Conservation (phyloP, 345 rosid species). For the Erucastrum elatum region DNA sequence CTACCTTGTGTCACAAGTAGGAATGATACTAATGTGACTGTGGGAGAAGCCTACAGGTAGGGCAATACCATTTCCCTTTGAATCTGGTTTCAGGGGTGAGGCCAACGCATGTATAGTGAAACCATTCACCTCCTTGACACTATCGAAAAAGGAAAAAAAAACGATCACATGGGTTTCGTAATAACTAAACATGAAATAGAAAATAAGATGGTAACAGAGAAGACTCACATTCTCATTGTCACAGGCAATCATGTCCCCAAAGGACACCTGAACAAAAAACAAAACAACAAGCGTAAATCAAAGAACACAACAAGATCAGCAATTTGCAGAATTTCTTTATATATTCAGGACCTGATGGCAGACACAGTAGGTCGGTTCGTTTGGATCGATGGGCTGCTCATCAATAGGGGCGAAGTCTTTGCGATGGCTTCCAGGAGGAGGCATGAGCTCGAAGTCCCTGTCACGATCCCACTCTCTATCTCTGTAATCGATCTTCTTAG, state of each 20-base stretch:
- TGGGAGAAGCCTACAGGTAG: slow-evolving; percentile 75
- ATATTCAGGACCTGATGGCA: slow-evolving; percentile 80
- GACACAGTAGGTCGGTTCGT: slow-evolving; percentile 96
- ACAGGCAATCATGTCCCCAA: slow-evolving; percentile 99
- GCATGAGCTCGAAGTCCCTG: slow-evolving; percentile 96
- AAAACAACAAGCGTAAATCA: background rate
- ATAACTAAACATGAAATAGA: background rate
- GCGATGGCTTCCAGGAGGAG: slow-evolving; percentile 91
- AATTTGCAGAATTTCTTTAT: background rate
- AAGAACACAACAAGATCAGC: slow-evolving; percentile 3
- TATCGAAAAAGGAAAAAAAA: slow-evolving; percentile 38
- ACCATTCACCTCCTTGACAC: slow-evolving; percentile 99
- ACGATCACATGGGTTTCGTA: background rate
- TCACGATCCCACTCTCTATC: slow-evolving; percentile 93
- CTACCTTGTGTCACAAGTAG: slow-evolving; percentile 15
- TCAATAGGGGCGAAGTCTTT: slow-evolving; percentile 71
- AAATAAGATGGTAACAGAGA: background rate
- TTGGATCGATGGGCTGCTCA: slow-evolving; percentile 95
- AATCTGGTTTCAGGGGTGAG: slow-evolving; percentile 95
- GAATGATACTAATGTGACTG: slow-evolving; percentile 42
- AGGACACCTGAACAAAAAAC: slow-evolving; percentile 66
- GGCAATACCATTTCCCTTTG: slow-evolving; percentile 99
- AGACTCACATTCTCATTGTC: slow-evolving; percentile 91
- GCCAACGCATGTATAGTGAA: slow-evolving; percentile 96
- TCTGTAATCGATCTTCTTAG: slow-evolving; percentile 75